Base-by-base conservation (phyloP, 139 green algal genomes). In the Micractinium sp. region DNA sequence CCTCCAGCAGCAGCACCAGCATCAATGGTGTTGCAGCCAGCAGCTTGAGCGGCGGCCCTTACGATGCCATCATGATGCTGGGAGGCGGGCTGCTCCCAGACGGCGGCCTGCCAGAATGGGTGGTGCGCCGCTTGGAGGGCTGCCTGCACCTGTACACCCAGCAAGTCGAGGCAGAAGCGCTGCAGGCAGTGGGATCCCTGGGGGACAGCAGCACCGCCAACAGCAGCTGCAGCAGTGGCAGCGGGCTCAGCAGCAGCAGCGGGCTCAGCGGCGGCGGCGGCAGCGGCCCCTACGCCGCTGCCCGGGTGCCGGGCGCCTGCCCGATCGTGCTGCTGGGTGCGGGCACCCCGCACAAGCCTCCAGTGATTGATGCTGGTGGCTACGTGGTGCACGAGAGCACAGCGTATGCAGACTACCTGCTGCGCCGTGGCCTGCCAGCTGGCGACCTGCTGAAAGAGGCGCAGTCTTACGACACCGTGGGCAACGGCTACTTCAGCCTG, bases 401-500 rank as follows among this genome's bases (percentile, higher is more conserved):
- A 13, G 89, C 91, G 7, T 96, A 95, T 85, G 93, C 95, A 3
- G 61, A 90, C 14, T 96, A 96, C 88, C 92, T 98, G 12, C 93
- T 97, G 36, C 41, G 66, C 38, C 89, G 91, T 35, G 88, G 88
- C n/a, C 76, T 96, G 5, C 81, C 90, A 22, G 53, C 87, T 0
- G 31, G 31, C 5, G 31, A 77, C 5, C 67, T 97, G 7, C 87
- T 98, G 22, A 97, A 97, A 75, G 96, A 98, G 75, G 84, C 88
- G 3, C 93, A 95, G 19, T 95, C 91, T 35, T 97, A 96, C 90
- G 96, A 98, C 93, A 98, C 96, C 9, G 94, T 97, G 2, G 95
- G 96, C 76, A 98, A 98, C 90, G 96, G 91, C 47, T 98, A 95
- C 88, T 98, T 98, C 85, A 89, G 87, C 3, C 87, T 97, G 7